phyloP scores from a whole-genome alignment of 2,329 filamentous ascomycete genomes.

The Hypoxylon sp. region DNA sequence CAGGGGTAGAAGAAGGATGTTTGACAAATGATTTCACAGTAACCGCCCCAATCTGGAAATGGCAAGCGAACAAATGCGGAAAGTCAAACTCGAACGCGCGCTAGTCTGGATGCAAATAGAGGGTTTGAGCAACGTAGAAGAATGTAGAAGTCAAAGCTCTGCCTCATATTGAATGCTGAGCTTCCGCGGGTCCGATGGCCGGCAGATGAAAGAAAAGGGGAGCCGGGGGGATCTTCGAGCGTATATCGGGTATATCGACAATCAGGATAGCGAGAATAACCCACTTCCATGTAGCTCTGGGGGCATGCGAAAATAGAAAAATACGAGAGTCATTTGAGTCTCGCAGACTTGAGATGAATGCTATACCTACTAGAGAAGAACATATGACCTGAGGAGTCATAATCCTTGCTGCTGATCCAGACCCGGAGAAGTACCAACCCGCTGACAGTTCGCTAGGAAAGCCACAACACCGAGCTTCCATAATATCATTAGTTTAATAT shows the following conservation, averaged over 20 bases:
- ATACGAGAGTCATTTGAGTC: conserved; percentile 5
- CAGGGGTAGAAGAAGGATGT: conserved; percentile 37
- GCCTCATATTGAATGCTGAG: conserved; percentile 40
- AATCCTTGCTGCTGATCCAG: conserved; percentile 50
- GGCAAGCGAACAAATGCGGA: conserved; percentile 60
- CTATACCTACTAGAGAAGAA: conserved; percentile 20
- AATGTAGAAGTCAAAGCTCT: conserved; percentile 28
- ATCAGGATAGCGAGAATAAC: not conserved
- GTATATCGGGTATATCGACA: conserved; percentile 27
- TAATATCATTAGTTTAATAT: conserved; percentile 33
- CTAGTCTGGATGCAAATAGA: conserved; percentile 49
- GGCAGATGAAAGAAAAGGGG: conserved; percentile 36
- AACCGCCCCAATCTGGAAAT: conserved; percentile 56
- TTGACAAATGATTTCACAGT: conserved; percentile 46
- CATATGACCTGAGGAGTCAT: conserved; percentile 19
- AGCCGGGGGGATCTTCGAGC: conserved; percentile 20
- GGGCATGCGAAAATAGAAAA: conserved; percentile 10
- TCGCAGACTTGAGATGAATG: conserved; percentile 7
- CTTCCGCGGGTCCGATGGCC: conserved; percentile 22
- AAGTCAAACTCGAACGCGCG: conserved; percentile 43
- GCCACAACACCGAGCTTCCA: conserved; percentile 26
- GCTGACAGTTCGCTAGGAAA: conserved; percentile 45
- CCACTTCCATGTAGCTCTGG: not conserved
- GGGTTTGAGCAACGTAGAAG: conserved; percentile 46
- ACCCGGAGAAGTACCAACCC: conserved; percentile 42